phyloP scores from a whole-genome alignment of 2,329 filamentous ascomycete genomes.

The Aureobasidium sp. region DNA sequence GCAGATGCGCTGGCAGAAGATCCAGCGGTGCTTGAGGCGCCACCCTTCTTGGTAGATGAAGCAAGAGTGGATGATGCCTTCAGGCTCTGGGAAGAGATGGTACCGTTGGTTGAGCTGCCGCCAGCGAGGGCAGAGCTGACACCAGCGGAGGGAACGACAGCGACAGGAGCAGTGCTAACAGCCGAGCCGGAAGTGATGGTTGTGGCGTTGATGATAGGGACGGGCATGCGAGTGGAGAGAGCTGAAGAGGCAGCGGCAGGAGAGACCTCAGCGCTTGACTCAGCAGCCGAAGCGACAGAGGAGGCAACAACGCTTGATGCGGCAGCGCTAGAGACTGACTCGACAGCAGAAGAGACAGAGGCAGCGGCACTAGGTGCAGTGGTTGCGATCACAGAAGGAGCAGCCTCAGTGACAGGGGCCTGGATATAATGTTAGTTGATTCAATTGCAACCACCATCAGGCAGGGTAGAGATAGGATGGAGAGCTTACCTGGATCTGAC shows the following conservation, averaged over 20 bases:
- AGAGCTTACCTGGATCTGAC: conserved; percentile 13
- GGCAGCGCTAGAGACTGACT: background rate
- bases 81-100: background rate
- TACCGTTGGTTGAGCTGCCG: conserved; percentile 11
- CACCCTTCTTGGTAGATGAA: background rate
- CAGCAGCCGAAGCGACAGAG: background rate
- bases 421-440: background rate
- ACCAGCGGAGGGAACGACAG: background rate
- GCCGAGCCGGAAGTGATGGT: background rate
- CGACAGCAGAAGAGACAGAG: background rate
- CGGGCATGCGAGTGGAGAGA: conserved; percentile 2
- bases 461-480: background rate
- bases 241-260: background rate
- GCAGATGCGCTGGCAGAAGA: background rate
- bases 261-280: background rate
- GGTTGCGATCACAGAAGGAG: background rate
- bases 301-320: conserved; percentile 1
- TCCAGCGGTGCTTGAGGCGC: background rate
- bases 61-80: background rate
- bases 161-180: background rate
- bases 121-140: conserved; percentile 1
- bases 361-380: background rate
- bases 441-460: background rate
- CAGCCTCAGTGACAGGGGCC: conserved; percentile 1
- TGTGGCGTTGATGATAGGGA: conserved; percentile 1